These are phyloP conservation scores for Termitomyces sp. DNA, from an alignment of 768 basidiomycete genomes.

Conservation along the genomic window DNA sequence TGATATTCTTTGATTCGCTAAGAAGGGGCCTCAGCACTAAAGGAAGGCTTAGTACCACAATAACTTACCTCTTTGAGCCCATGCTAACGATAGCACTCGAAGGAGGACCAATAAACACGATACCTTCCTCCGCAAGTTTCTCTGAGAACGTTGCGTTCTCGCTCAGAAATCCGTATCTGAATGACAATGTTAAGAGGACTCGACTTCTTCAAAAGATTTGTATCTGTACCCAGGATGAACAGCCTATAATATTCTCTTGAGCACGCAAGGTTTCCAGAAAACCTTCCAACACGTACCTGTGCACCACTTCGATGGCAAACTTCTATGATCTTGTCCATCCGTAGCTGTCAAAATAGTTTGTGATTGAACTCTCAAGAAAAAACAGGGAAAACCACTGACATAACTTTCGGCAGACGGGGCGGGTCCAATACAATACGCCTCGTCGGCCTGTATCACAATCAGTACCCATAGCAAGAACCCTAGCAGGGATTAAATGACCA, in stretches of 20 bases:
- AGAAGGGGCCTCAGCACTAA: background rate
- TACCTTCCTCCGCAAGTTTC: constrained; percentile 68
- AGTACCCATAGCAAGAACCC: background rate
- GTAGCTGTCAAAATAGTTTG: constrained; percentile 44
- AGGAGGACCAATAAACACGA: constrained; percentile 91
- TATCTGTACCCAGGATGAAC: constrained; percentile 80
- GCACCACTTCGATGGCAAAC: constrained; percentile 80
- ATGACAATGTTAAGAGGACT: constrained; percentile 1
- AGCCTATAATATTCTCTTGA: constrained; percentile 43
- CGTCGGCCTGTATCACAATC: constrained; percentile 57
- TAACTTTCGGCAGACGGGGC: constrained; percentile 87
- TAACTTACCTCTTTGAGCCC: constrained; percentile 85
- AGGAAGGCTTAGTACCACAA: background rate
- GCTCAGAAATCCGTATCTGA: constrained; percentile 85
- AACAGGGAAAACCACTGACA: constrained; percentile 41
- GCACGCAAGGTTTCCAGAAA: background rate
- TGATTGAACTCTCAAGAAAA: background rate
- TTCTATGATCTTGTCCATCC: constrained; percentile 86
- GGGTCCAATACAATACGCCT: constrained; percentile 93
- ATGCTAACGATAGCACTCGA: constrained; percentile 85
- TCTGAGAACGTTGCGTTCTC: constrained; percentile 86
- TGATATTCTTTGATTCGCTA: constrained; percentile 94
- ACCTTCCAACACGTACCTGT: constrained; percentile 47
- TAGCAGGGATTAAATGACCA: constrained; percentile 43
- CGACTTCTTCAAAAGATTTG: background rate